Conservation (phyloP, 2,329 filamentous ascomycete genomes). For the Harringtonia aguacate region DNA sequence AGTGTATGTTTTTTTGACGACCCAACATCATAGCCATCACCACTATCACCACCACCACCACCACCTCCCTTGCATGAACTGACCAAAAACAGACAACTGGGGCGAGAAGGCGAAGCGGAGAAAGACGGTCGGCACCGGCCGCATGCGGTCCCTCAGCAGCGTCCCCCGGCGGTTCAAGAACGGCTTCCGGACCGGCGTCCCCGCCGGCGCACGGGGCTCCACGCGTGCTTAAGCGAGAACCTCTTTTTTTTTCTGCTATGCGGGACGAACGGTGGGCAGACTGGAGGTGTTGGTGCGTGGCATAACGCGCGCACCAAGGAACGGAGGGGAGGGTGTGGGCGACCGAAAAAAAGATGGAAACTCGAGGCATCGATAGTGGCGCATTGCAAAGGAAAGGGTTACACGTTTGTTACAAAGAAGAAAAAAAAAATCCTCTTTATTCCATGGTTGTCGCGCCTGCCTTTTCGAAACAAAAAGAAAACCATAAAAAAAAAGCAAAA, state of each 20-base stretch:
- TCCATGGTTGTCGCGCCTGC: neutral
- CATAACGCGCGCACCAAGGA: too few species aligned
- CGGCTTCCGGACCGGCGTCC: slow-evolving; percentile 85
- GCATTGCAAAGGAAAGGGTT: neutral
- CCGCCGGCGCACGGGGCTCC: slow-evolving; percentile 71
- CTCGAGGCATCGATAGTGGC: neutral
- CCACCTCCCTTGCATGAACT: neutral
- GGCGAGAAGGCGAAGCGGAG: slow-evolving; percentile 99
- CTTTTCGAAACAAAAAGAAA: neutral
- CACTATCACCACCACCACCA: neutral
- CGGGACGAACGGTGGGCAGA: neutral
- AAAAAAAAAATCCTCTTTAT: slow-evolving; percentile 1
- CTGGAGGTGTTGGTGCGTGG: too few species aligned
- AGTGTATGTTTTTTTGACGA: slow-evolving; percentile 64
- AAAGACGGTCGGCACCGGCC: slow-evolving; percentile 97
- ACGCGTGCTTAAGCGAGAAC: slow-evolving; percentile 20
- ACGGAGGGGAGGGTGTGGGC: neutral
- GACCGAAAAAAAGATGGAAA: neutral
- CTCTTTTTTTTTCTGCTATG: neutral
- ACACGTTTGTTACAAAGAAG: slow-evolving; percentile 4
- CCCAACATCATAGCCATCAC: slow-evolving; percentile 1
- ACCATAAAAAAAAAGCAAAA: slow-evolving; percentile 1
- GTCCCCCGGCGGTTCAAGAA: slow-evolving; percentile 94
- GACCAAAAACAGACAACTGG: slow-evolving; percentile 74
- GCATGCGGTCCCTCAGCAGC: slow-evolving; percentile 89